phyloP scores from a whole-genome alignment of 1,139 yeast species.

The Nakaseomyces glabratus region DNA sequence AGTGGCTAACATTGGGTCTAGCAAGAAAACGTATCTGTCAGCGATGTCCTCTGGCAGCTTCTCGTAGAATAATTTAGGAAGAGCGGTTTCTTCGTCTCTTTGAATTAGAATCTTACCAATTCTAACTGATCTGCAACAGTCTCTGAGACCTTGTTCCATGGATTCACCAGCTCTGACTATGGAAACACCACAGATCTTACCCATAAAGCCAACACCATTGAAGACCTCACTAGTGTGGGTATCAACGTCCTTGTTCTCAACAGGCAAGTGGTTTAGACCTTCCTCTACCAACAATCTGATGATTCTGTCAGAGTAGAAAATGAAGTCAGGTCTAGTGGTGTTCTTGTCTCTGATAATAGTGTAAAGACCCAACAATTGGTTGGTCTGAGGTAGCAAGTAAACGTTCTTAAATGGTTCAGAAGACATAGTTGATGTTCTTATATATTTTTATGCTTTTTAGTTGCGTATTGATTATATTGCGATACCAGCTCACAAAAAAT shows the following conservation, averaged over 20 bases:
- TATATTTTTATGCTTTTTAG: background rate
- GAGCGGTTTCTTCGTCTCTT: conserved; percentile 88
- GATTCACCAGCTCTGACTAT: conserved; percentile 97
- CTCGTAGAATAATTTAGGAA: conserved; percentile 76
- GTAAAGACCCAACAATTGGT: conserved; percentile 79
- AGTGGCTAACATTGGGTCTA: conserved; percentile 97
- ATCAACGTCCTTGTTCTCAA: conserved; percentile 50
- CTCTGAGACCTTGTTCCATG: conserved; percentile 96
- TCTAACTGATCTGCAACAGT: conserved; percentile 92
- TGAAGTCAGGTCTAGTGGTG: conserved; percentile 83
- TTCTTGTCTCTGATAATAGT: conserved; percentile 76
- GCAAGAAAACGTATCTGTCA: conserved; percentile 76
- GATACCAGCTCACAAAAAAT: background rate
- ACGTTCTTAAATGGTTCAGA: conserved; percentile 43
- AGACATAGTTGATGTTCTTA: conserved; percentile 16
- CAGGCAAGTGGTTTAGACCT: conserved; percentile 89
- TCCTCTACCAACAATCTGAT: conserved; percentile 88
- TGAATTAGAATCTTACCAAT: conserved; percentile 94
- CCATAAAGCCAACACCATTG: conserved; percentile 75
- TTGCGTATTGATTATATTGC: background rate
- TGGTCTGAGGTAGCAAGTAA: conserved; percentile 70
- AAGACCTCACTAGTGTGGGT: conserved; percentile 72
- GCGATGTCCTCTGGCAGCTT: conserved; percentile 88
- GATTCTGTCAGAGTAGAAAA: conserved; percentile 89
- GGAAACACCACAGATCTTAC: conserved; percentile 94